Evolutionary conservation across 257 asterid species (phyloP).

Genomic region (Solanum ossicruentum): DNA sequence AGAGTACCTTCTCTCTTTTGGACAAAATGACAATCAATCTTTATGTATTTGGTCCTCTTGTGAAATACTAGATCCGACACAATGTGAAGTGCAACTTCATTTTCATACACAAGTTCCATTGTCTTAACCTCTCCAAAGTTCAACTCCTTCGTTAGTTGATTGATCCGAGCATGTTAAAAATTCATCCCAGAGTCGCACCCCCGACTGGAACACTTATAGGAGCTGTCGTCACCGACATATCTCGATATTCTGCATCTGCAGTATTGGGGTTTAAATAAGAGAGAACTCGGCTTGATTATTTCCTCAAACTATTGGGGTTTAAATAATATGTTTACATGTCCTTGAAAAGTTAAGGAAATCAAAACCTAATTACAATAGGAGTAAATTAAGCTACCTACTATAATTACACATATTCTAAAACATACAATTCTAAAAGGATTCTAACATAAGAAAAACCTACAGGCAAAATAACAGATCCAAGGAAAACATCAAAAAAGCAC

Average conservation of each 20-base stretch:
- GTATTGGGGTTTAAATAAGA: background rate
- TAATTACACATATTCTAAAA: background rate
- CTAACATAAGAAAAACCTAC: background rate
- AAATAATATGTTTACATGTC: background rate
- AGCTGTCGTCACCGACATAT: background rate
- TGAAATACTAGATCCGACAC: background rate
- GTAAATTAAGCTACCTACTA: background rate
- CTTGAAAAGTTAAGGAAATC: background rate
- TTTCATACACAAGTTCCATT: background rate
- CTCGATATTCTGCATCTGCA: background rate
- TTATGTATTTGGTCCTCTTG: background rate
- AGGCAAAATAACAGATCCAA: background rate
- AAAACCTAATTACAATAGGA: background rate
- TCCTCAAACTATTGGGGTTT: background rate
- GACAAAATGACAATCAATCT: background rate
- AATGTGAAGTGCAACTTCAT: background rate
- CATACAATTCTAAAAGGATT: background rate
- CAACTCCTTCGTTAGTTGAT: background rate
- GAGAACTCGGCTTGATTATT: background rate
- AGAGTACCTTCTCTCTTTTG: background rate
- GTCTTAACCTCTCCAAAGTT: background rate
- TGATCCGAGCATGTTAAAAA: background rate
- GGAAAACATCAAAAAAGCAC: slow-evolving; percentile 9
- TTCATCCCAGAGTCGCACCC: too few relatives aligned
- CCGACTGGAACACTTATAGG: too few relatives aligned